A percentile compares a stretch with the other conserved stretches of the same genome.
phyloP scores from a whole-genome alignment of 1,284 basidiomycete species.

The Apiotrichum porosum region DNA sequence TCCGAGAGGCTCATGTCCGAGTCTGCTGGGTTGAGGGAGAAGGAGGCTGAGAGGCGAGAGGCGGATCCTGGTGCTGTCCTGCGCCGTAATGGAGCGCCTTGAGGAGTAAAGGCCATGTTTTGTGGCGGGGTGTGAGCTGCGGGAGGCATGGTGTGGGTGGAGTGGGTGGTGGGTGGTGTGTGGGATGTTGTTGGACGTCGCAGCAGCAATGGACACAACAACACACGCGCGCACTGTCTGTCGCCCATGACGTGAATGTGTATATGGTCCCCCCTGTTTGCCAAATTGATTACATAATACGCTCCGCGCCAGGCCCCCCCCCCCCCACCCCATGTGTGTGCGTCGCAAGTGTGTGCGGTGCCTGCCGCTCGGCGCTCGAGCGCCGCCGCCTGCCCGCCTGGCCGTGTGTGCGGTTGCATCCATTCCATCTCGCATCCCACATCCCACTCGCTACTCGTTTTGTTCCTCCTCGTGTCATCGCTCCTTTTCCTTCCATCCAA shows the following conservation, averaged over 20 bases:
- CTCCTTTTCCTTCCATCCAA: constrained; percentile 7
- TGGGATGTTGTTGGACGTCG: background rate
- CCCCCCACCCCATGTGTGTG: no score
- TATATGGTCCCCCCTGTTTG: no score
- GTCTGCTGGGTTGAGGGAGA: constrained; percentile 11
- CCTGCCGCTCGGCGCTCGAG: no score
- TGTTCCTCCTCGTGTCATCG: background rate
- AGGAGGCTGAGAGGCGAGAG: constrained; percentile 10
- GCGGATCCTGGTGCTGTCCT: constrained; percentile 1
- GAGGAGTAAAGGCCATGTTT: constrained; percentile 5
- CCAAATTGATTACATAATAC: no score
- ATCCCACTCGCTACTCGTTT: background rate
- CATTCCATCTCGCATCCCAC: no score
- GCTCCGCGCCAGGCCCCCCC: no score
- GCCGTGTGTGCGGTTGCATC: no score
- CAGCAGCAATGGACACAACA: no score
- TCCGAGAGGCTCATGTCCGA: constrained; percentile 7
- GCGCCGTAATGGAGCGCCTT: background rate
- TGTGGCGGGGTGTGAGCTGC: constrained; percentile 10
- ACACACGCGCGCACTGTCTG: no score
- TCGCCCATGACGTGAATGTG: no score
- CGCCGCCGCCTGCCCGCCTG: no score
- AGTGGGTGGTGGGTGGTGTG: background rate
- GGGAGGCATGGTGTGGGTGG: background rate
- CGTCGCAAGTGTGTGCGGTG: no score